Evolutionary conservation across 2,329 filamentous ascomycete genomes (phyloP).

Genomic region (Berkeleyomyces rouxiae): DNA sequence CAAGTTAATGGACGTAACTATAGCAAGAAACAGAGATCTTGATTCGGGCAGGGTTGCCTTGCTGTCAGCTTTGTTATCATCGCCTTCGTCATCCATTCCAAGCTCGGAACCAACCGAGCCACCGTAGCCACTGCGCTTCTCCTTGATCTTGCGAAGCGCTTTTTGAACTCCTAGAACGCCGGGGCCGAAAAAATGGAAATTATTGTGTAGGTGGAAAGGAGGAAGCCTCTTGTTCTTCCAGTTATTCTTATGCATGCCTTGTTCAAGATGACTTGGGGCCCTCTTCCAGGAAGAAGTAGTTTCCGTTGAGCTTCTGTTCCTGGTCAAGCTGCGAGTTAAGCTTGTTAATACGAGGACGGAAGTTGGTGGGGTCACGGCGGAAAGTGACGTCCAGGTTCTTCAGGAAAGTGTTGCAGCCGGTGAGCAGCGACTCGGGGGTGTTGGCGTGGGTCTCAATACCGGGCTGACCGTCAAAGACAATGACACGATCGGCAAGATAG

Average conservation of each 20-base stretch:
- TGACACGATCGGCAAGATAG: conserved; percentile 74
- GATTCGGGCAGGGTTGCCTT: not conserved
- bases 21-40: not conserved
- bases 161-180: conserved; percentile 39
- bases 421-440: conserved; percentile 76
- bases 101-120: conserved; percentile 20
- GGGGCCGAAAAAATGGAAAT: conserved; percentile 23
- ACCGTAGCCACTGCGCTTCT: conserved; percentile 5
- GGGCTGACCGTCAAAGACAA: conserved; percentile 92
- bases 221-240: conserved; percentile 21
- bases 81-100: conserved; percentile 30
- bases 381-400: conserved; percentile 97
- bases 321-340: conserved; percentile 87
- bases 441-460: conserved; percentile 80
- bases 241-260: conserved; percentile 23
- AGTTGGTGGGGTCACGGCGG: conserved; percentile 92
- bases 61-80: conserved; percentile 28
- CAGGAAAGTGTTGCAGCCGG: conserved; percentile 90
- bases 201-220: conserved; percentile 14
- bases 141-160: conserved; percentile 18
- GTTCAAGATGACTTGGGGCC: conserved; percentile 38
- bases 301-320: conserved; percentile 85
- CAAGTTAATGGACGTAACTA: not conserved
- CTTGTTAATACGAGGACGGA: conserved; percentile 97
- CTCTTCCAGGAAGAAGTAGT: conserved; percentile 98